These are phyloP conservation scores for Thalassiosira exigua DNA, from an alignment of 352 stramenopile species.

Conservation along the genomic window DNA sequence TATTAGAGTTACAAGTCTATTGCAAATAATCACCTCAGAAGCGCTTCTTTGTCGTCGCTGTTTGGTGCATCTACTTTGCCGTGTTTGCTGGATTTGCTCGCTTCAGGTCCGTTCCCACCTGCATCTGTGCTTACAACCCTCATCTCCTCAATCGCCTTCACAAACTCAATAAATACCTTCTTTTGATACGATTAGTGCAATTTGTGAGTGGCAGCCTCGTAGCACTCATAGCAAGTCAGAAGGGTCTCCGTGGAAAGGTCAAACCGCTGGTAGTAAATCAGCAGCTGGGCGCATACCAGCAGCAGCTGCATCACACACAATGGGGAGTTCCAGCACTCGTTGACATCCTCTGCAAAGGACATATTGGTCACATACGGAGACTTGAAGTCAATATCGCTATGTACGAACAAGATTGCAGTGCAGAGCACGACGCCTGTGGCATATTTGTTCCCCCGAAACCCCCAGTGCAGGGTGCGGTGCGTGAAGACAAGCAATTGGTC, in stretches of 20 bases:
- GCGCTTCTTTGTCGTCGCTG: constrained; percentile 70
- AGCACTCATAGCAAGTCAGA: constrained; percentile 71
- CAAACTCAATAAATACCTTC: constrained; percentile 79
- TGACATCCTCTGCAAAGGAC: constrained; percentile 6
- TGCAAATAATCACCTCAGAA: constrained; percentile 77
- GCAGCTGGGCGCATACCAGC: constrained; percentile 72
- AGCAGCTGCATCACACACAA: constrained; percentile 69
- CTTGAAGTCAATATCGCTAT: constrained; percentile 69
- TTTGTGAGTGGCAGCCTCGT: constrained; percentile 60
- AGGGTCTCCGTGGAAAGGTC: constrained; percentile 52
- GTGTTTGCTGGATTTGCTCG: background rate
- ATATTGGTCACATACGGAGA: constrained; percentile 48
- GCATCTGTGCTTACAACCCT: constrained; percentile 2
- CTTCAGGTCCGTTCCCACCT: background rate
- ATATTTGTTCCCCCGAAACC: constrained; percentile 54
- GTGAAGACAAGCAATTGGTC: constrained; percentile 73
- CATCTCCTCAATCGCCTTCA: constrained; percentile 77
- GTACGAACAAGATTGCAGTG: constrained; percentile 79
- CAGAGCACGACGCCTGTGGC: constrained; percentile 32
- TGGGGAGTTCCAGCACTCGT: constrained; percentile 20
- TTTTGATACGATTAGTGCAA: constrained; percentile 69
- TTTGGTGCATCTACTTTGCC: constrained; percentile 38
- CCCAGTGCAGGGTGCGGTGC: constrained; percentile 80
- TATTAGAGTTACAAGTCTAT: no score
- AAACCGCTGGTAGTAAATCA: constrained; percentile 83